Base-by-base conservation (phyloP, 2,329 filamentous ascomycete species). In the Trichoderma afroharzianum region DNA sequence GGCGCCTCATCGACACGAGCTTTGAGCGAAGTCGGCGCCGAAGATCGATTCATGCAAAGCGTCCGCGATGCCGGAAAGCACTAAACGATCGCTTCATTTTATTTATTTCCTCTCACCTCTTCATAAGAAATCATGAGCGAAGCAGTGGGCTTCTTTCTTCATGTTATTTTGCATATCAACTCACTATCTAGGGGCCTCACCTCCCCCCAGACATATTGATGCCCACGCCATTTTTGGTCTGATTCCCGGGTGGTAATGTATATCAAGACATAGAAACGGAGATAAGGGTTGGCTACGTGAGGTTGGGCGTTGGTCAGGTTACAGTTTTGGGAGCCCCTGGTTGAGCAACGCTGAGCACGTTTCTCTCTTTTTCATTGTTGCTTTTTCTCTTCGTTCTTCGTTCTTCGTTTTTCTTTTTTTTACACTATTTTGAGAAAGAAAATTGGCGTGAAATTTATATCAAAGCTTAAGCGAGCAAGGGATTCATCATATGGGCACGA, bases 1-100 rank as follows among this genome's bases (percentile, higher is more conserved):
- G 77, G 76, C 57, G 75, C 73, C 69, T 75, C 76, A 32, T 79
- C 80, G 24, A 79, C 76, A 3, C 79, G 78, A 14, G 79, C 82
- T 2, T 77, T 83, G 8, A 83, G 82, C 11, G 81, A 82, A 71
- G 74, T 80, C 7, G 85, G 85, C 9, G 83, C 85, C n/a, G 86
- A 87, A 73, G 85, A 87, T 72, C 80, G 81, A 39, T 81, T 81
- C 63, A 81, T 81, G 76, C 75, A 77, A 14, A 77, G 77, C 28
- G 77, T 81, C 59, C 80, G 80, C 28, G 80, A 80, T 61, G 79
- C 79, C 24, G 79, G 79, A 73, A 81, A 80, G 71, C 76, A 76
- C 36, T 81, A 71, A 75, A 55, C 36, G 21, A 36, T 63, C 11
- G 28, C 57, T 43, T 36, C 33, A 15, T 24, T 59, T 43, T 18